phyloP scores from a whole-genome alignment of 2,329 filamentous ascomycete genomes.

The Exophiala sideris region DNA sequence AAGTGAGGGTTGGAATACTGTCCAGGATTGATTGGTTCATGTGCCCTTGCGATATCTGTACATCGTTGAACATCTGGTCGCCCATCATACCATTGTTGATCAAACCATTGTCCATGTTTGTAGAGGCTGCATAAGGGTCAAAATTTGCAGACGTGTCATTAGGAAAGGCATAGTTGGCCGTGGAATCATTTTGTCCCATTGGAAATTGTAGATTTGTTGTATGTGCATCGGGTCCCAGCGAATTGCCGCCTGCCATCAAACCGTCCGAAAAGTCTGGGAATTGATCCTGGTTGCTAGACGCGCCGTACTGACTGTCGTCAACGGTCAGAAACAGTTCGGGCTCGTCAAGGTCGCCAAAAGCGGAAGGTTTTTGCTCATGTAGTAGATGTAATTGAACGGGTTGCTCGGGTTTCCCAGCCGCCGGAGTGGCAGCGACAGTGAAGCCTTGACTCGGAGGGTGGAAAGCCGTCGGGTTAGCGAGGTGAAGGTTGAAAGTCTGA shows the following conservation, averaged over 20 bases:
- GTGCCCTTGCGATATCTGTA: not conserved
- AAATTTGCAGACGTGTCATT: constrained; percentile 3
- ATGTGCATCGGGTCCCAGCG: not conserved
- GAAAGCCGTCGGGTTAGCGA: constrained; percentile 7
- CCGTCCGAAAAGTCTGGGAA: constrained; percentile 5
- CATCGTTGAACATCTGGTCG: constrained; percentile 4
- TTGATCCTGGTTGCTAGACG: not conserved
- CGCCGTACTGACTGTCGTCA: constrained; percentile 8
- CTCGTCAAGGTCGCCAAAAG: constrained; percentile 2
- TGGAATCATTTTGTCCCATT: not conserved
- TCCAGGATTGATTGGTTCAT: constrained; percentile 3
- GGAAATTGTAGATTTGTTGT: constrained; percentile 6
- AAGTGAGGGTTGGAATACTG: constrained; percentile 7
- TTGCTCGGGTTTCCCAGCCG: constrained; percentile 2
- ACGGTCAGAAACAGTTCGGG: constrained; percentile 5
- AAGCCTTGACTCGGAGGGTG: constrained; percentile 12
- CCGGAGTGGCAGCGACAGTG: constrained; percentile 6
- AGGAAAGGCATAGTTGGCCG: constrained; percentile 6
- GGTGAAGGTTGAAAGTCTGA: constrained; percentile 18
- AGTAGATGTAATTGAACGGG: constrained; percentile 10
- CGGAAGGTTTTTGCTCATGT: constrained; percentile 1
- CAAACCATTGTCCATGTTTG: constrained; percentile 1
- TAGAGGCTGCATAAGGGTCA: constrained; percentile 2
- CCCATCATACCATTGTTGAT: constrained; percentile 10
- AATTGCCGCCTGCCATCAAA: not conserved